Conservation (phyloP, 1,139 yeast genomes). For the Trichomonascaceae sp. region DNA sequence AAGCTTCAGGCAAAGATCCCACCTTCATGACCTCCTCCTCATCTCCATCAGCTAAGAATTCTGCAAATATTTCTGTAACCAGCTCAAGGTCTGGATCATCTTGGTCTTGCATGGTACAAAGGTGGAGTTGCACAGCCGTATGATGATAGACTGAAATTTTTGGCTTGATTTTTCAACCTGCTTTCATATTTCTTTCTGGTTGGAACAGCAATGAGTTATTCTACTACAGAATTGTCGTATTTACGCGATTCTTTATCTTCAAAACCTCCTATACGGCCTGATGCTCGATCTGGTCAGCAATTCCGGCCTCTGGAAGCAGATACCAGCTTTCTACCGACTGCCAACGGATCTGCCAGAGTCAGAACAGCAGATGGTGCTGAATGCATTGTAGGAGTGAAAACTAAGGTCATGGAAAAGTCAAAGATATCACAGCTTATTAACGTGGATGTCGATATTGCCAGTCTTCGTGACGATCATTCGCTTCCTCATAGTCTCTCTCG, state of each 20-base stretch:
- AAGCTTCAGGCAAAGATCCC: conserved; percentile 19
- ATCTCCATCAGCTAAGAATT: conserved; percentile 21
- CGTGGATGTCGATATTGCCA: conserved; percentile 63
- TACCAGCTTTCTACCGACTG: conserved; percentile 71
- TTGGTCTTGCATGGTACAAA: background rate
- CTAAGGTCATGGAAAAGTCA: conserved; percentile 64
- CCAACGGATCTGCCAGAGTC: conserved; percentile 89
- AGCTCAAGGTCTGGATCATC: conserved; percentile 15
- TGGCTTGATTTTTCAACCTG: background rate
- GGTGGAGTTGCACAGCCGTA: background rate
- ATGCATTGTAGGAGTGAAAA: conserved; percentile 83
- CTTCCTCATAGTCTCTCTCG: conserved; percentile 39
- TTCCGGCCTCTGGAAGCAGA: conserved; percentile 82
- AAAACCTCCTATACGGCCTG: conserved; percentile 69
- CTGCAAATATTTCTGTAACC: conserved; percentile 27
- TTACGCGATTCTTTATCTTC: conserved; percentile 64
- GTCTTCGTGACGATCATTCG: conserved; percentile 32
- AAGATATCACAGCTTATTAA: conserved; percentile 44
- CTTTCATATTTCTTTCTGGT: background rate
- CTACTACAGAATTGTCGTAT: conserved; percentile 83
- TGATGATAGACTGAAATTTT: background rate
- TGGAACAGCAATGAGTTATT: conserved; percentile 36
- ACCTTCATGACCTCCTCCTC: conserved; percentile 22
- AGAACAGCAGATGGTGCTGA: conserved; percentile 86
- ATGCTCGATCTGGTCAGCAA: conserved; percentile 66